Evolutionary conservation across 73 alveolate genomes (phyloP).

Genomic region (Symbiodinium pilosum): DNA sequence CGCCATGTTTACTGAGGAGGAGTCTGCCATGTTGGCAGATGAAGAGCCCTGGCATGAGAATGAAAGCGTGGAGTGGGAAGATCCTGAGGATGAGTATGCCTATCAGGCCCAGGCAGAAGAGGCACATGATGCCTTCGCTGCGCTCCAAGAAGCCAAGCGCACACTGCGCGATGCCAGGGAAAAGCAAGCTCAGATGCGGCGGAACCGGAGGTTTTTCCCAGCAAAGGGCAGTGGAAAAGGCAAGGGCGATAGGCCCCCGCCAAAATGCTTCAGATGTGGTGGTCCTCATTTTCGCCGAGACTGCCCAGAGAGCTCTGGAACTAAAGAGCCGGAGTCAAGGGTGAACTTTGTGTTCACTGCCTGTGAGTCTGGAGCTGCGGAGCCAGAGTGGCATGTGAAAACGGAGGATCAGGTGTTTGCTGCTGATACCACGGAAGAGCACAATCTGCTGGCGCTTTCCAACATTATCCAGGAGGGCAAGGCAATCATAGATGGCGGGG

Average conservation of each 20-base stretch:
- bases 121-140: neutral
- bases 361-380: neutral
- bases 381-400: neutral
- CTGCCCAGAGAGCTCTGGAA: neutral
- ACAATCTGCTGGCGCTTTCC: neutral
- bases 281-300: neutral
- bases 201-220: neutral
- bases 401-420: too few relatives aligned
- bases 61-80: neutral
- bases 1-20: neutral
- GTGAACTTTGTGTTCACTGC: slow-evolving; percentile 2
- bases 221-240: neutral
- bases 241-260: neutral
- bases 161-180: slow-evolving; percentile 31
- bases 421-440: too few relatives aligned
- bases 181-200: neutral
- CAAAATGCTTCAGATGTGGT: neutral
- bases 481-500: slow-evolving; percentile 51
- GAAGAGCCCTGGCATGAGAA: neutral
- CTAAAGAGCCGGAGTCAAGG: neutral
- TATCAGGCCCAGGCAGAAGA: neutral
- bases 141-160: neutral
- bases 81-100: neutral
- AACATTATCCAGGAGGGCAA: neutral
- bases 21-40: neutral